Evolutionary conservation across 2,329 filamentous ascomycete species (phyloP).

Genomic region (Arthrinium phaeospermum): DNA sequence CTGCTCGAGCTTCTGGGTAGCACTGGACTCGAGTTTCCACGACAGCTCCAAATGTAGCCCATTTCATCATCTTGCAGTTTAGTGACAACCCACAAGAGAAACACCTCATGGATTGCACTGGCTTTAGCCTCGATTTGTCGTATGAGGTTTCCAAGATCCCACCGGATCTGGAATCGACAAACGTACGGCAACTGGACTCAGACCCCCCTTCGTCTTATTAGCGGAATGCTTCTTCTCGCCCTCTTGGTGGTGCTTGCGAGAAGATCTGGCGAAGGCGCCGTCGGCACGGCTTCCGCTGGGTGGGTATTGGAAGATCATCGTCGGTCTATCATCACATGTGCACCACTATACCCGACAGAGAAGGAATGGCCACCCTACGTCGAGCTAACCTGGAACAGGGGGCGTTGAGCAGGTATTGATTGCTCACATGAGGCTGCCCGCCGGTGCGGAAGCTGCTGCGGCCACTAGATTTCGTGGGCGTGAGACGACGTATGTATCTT

Average conservation of each 20-base stretch:
- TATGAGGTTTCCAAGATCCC: background rate
- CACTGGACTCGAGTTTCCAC: background rate
- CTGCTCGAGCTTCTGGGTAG: background rate
- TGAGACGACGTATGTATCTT: background rate
- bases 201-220: background rate
- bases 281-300: slow-evolving; percentile 13
- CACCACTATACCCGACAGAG: background rate
- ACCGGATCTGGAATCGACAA: background rate
- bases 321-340: background rate
- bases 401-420: background rate
- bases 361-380: background rate
- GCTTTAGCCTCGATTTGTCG: background rate
- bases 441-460: background rate
- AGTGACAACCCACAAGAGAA: background rate
- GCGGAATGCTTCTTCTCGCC: background rate
- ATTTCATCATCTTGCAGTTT: background rate
- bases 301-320: background rate
- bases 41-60: background rate
- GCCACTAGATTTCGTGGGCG: background rate
- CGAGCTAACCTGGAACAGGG: background rate
- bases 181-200: background rate
- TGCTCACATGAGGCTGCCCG: slow-evolving; percentile 2
- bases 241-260: background rate
- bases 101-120: background rate
- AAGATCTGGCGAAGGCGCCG: background rate